Conservation (phyloP, 2,329 filamentous ascomycete genomes). For the Curvularia eragrostidis region DNA sequence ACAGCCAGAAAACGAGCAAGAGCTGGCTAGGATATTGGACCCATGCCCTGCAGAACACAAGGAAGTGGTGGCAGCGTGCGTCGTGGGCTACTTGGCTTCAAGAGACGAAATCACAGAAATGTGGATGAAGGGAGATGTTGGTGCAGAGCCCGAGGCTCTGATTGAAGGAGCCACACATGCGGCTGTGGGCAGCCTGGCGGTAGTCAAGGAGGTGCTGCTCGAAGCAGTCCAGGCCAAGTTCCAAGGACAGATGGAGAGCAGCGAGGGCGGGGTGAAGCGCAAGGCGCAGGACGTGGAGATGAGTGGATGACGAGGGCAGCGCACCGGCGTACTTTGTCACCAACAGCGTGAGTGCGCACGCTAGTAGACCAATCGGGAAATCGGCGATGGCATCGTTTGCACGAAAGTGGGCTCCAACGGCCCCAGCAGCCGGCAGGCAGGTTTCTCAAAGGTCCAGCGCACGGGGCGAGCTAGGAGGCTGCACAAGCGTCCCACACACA, state of each 20-base stretch:
- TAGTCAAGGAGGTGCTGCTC: slow-evolving; percentile 66
- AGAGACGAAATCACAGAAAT: slow-evolving; percentile 93
- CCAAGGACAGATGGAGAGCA: slow-evolving; percentile 25
- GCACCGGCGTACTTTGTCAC: neutral
- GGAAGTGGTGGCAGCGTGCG: slow-evolving; percentile 80
- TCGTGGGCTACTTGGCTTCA: slow-evolving; percentile 84
- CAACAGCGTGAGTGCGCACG: neutral
- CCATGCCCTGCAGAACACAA: slow-evolving; percentile 82
- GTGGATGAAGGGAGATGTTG: slow-evolving; percentile 82
- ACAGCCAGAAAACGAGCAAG: slow-evolving; percentile 30
- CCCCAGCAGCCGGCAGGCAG: slow-evolving; percentile 1
- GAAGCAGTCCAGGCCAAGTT: slow-evolving; percentile 54
- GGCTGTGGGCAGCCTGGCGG: slow-evolving; percentile 64
- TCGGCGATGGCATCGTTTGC: neutral
- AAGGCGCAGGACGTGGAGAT: slow-evolving; percentile 44
- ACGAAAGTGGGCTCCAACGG: neutral
- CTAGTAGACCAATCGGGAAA: neutral
- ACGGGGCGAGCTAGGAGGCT: slow-evolving; percentile 7
- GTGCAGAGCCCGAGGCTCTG: slow-evolving; percentile 58
- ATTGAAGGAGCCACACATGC: slow-evolving; percentile 70
- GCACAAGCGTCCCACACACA: slow-evolving; percentile 7
- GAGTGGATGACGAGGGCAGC: slow-evolving; percentile 33
- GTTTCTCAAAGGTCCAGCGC: slow-evolving; percentile 1
- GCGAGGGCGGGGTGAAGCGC: slow-evolving; percentile 31
- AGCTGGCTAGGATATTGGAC: slow-evolving; percentile 71